phyloP scores from a whole-genome alignment of 2,329 filamentous ascomycete genomes.

The Penicillium fuscoglaucum region DNA sequence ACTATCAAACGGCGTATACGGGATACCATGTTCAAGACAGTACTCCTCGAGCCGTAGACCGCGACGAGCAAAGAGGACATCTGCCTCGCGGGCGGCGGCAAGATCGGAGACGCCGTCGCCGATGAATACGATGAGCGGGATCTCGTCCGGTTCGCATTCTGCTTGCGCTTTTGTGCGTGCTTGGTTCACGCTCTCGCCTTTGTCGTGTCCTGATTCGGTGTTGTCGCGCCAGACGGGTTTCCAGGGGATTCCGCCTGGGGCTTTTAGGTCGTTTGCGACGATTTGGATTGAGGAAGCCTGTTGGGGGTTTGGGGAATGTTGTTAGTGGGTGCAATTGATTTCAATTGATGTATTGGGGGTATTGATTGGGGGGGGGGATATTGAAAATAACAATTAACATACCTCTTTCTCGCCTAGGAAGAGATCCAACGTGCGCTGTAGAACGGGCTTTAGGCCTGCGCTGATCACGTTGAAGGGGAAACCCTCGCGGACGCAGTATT shows the following conservation, averaged over 20 bases:
- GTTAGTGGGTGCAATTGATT: background rate
- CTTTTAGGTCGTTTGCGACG: constrained; percentile 66
- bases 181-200: constrained; percentile 64
- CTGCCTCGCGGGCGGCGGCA: constrained; percentile 64
- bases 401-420: constrained; percentile 62
- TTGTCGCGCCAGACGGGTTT: constrained; percentile 68
- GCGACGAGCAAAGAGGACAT: constrained; percentile 67
- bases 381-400: background rate
- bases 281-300: constrained; percentile 61
- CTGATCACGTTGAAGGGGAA: constrained; percentile 71
- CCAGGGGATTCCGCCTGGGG: constrained; percentile 61
- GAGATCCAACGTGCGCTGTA: constrained; percentile 62
- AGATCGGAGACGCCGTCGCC: constrained; percentile 69
- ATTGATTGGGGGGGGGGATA: background rate
- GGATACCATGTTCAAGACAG: constrained; percentile 61
- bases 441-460: constrained; percentile 65
- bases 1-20: constrained; percentile 64
- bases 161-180: constrained; percentile 57
- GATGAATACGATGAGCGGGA: constrained; percentile 68
- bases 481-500: constrained; percentile 61
- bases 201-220: constrained; percentile 65
- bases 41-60: constrained; percentile 66
- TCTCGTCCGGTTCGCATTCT: constrained; percentile 59
- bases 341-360: background rate
- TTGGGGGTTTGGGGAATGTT: no score